These are phyloP conservation scores for Penicillium hordei DNA, from an alignment of 2,329 filamentous ascomycete species.

Conservation along the genomic window DNA sequence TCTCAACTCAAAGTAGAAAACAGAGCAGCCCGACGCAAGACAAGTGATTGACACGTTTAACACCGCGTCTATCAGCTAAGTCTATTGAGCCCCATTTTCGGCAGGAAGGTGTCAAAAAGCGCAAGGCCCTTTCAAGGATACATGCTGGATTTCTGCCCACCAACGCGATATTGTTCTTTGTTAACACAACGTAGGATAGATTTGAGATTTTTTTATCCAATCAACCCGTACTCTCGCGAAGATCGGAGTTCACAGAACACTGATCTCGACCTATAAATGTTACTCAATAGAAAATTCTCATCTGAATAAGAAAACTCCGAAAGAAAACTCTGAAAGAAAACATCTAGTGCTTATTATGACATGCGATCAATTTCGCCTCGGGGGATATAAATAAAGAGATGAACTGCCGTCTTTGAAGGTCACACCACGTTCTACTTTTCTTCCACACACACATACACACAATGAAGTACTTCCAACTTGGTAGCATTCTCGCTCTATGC, in stretches of 20 bases:
- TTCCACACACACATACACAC: not conserved
- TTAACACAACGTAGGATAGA: not conserved
- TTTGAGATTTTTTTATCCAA: not conserved
- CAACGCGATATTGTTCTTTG: not conserved
- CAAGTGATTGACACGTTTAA: not conserved
- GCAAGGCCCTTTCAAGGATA: not conserved
- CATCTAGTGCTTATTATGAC: not conserved
- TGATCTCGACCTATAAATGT: not conserved
- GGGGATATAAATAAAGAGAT: conserved; percentile 1
- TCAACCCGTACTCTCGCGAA: not conserved
- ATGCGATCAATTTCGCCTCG: not conserved
- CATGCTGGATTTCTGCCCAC: not conserved
- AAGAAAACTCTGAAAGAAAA: not conserved
- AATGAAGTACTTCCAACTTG: conserved; percentile 6
- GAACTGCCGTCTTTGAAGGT: not conserved
- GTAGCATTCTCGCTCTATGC: not conserved
- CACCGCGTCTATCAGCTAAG: not conserved
- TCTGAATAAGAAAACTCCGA: not conserved
- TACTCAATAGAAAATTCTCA: not conserved
- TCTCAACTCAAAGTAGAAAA: too few species aligned
- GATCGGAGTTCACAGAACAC: not conserved
- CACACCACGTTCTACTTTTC: not conserved
- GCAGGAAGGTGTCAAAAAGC: not conserved
- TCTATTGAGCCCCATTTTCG: conserved; percentile 5
- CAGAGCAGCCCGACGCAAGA: too few species aligned